phyloP scores from a whole-genome alignment of 345 rosid genomes.

The Populus ilicifolia region DNA sequence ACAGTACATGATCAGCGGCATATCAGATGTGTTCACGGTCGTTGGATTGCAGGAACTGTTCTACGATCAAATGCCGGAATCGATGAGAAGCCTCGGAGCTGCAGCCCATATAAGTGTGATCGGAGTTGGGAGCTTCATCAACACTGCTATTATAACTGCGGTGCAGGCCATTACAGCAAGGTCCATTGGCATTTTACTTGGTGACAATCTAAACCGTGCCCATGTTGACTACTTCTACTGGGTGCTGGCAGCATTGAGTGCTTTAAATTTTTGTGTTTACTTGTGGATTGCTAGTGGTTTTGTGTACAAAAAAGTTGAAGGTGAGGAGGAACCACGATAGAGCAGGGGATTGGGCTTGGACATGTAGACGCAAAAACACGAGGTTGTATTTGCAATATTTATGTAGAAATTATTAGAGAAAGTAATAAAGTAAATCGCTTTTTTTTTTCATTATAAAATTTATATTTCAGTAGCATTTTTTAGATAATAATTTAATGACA shows the following conservation, averaged over 20 bases:
- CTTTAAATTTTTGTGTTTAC: conserved; percentile 47
- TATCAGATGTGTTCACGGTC: conserved; percentile 60
- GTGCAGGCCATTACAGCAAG: conserved; percentile 48
- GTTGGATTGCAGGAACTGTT: conserved; percentile 87
- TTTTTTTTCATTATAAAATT: too few species aligned
- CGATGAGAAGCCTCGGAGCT: conserved; percentile 84
- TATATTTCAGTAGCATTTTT: too few species aligned
- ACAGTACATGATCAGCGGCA: conserved; percentile 56
- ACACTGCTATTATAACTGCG: conserved; percentile 45
- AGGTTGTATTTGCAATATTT: neutral
- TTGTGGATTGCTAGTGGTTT: conserved; percentile 53
- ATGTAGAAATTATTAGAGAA: too few species aligned
- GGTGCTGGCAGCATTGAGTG: conserved; percentile 65
- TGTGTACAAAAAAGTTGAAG: conserved; percentile 55
- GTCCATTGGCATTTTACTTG: conserved; percentile 51
- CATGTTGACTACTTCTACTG: conserved; percentile 63
- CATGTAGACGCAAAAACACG: neutral
- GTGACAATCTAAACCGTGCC: conserved; percentile 59
- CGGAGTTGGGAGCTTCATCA: conserved; percentile 77
- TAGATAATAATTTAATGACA: too few species aligned
- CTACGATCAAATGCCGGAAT: conserved; percentile 83
- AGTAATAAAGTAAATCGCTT: too few species aligned
- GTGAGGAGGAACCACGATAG: neutral
- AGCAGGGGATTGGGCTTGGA: neutral
- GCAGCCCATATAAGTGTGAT: conserved; percentile 57